Conservation (phyloP, 371 early-diverging fungal genomes). For the Circinella umbellata region DNA sequence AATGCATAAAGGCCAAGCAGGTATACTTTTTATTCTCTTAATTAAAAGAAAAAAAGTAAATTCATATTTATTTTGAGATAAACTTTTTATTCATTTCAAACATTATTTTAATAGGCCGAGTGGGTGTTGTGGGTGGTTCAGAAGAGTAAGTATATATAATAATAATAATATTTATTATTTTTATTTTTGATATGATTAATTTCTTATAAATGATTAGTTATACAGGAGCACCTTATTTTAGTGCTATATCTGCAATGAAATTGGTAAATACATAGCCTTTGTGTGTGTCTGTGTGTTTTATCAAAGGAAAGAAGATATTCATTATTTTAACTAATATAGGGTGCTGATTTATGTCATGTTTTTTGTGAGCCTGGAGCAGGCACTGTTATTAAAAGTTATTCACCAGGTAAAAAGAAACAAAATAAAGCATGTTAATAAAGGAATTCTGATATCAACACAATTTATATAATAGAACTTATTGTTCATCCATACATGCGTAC, state of each 20-base stretch:
- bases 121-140: constrained; percentile 78
- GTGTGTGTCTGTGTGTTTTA: too few species aligned
- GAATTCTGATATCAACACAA: not conserved
- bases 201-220: constrained; percentile 47
- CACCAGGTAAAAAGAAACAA: constrained; percentile 56
- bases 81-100: too few species aligned
- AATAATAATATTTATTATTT: not conserved
- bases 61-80: too few species aligned
- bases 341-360: constrained; percentile 91
- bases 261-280: constrained; percentile 57
- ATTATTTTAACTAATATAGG: too few species aligned
- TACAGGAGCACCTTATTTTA: constrained; percentile 96
- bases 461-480: constrained; percentile 55
- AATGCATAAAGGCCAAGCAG: constrained; percentile 90
- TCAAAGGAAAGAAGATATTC: too few species aligned
- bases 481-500: constrained; percentile 68
- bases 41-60: too few species aligned
- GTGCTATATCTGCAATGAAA: constrained; percentile 78
- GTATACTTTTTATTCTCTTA: constrained; percentile 35
- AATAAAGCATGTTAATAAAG: too few species aligned
- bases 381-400: constrained; percentile 74
- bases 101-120: constrained; percentile 48
- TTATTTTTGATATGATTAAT: not conserved
- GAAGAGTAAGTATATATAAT: constrained; percentile 61
- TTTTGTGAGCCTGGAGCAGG: constrained; percentile 88